Conservation (phyloP, 73 alveolate genomes). For the Blepharisma japonicum region DNA sequence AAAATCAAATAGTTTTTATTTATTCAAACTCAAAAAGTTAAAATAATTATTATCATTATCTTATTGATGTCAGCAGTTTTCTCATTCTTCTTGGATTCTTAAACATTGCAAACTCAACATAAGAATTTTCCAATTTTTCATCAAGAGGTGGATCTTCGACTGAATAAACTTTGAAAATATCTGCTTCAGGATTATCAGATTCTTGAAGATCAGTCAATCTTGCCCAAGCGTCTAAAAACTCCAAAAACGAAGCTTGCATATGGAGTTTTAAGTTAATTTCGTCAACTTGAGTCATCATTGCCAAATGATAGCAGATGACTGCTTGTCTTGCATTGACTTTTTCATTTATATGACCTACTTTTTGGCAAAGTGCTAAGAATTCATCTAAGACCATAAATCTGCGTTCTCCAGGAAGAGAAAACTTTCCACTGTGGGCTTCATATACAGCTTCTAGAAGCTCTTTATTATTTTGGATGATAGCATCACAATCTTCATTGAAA, state of each 20-base stretch:
- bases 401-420: neutral
- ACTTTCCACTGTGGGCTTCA: neutral
- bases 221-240: neutral
- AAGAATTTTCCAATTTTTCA: too few species aligned
- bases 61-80: too few species aligned
- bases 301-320: slow-evolving; percentile 4
- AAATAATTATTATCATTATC: too few species aligned
- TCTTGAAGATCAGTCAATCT: neutral
- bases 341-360: neutral
- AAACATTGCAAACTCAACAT: too few species aligned
- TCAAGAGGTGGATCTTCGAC: neutral
- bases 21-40: too few species aligned
- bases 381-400: slow-evolving; percentile 1
- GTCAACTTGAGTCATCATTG: slow-evolving; percentile 8
- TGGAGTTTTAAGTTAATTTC: neutral
- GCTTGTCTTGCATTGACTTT: neutral
- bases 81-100: too few species aligned
- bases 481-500: slow-evolving; percentile 22
- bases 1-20: too few species aligned
- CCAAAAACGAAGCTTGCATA: neutral
- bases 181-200: slow-evolving; percentile 9
- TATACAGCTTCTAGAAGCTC: neutral
- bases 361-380: neutral
- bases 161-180: neutral
- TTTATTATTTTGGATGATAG: neutral